A percentile compares a stretch with the other conserved stretches of the same genome.
Conservation (phyloP, 345 rosid genomes). For the Salix suchowensis region DNA sequence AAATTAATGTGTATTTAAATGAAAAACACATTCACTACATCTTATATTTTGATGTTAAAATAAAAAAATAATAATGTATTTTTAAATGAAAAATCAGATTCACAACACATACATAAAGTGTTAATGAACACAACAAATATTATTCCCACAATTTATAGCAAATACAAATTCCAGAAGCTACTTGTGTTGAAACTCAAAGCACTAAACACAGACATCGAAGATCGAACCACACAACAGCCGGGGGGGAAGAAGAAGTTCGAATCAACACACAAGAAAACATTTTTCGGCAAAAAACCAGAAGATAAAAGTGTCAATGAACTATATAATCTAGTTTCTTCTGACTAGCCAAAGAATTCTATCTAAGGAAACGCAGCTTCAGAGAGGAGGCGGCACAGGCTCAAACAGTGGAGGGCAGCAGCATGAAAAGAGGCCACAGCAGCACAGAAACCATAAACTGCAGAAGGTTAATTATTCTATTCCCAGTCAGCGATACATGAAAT, state of each 20-base stretch:
- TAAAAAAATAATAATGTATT: no score
- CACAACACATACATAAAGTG: no score
- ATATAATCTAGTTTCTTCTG: not conserved
- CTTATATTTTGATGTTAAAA: no score
- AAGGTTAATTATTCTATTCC: not conserved
- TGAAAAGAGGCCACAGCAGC: conserved; percentile 50
- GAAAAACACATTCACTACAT: no score
- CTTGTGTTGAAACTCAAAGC: not conserved
- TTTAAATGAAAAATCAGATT: no score
- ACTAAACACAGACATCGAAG: not conserved
- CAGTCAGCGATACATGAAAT: not conserved
- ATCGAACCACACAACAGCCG: not conserved
- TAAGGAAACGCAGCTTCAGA: conserved; percentile 11
- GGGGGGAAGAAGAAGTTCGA: not conserved
- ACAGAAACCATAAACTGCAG: conserved; percentile 47
- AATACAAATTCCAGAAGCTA: not conserved
- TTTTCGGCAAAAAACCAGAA: not conserved
- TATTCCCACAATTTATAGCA: not conserved
- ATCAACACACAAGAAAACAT: not conserved
- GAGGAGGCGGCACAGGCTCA: conserved; percentile 46
- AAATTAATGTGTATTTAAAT: no score
- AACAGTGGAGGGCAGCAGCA: conserved; percentile 61
- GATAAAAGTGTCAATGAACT: not conserved
- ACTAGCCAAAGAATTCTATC: not conserved
- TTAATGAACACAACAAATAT: not conserved